Evolutionary conservation across 768 basidiomycete genomes (phyloP).

Genomic region (Hysterangium stoloniferum): DNA sequence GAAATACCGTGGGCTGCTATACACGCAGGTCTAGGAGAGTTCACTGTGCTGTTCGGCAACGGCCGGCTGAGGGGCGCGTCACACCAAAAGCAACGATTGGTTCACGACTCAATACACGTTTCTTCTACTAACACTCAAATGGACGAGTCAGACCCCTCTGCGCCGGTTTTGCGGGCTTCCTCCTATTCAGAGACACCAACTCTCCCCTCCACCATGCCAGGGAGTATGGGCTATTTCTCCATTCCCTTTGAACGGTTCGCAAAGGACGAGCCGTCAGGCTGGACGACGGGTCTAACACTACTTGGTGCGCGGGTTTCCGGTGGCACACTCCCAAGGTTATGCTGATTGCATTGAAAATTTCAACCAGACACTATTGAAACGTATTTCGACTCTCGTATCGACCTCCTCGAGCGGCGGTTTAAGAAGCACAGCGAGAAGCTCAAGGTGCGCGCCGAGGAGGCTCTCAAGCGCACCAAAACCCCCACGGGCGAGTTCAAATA

Average conservation of each 20-base stretch:
- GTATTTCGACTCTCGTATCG: slow-evolving; percentile 86
- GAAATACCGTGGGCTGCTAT: too few species aligned
- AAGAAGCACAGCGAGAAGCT: slow-evolving; percentile 82
- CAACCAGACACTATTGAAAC: slow-evolving; percentile 84
- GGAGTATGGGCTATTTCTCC: slow-evolving; percentile 56
- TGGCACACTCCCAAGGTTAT: not conserved
- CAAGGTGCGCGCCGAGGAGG: slow-evolving; percentile 74
- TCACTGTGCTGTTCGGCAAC: too few species aligned
- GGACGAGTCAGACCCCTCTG: too few species aligned
- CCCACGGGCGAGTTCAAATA: slow-evolving; percentile 44
- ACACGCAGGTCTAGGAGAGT: too few species aligned
- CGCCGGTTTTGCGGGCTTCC: too few species aligned
- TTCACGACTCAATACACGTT: too few species aligned
- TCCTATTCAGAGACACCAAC: too few species aligned
- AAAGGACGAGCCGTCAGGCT: slow-evolving; percentile 67
- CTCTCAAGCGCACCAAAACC: slow-evolving; percentile 50
- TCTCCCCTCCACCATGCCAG: too few species aligned
- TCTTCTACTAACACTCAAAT: too few species aligned
- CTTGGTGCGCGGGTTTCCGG: slow-evolving; percentile 46
- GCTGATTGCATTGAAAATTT: slow-evolving; percentile 10
- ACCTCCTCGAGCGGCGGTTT: slow-evolving; percentile 73
- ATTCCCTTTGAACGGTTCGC: slow-evolving; percentile 65
- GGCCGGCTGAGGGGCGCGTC: too few species aligned
- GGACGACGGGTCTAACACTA: slow-evolving; percentile 77
- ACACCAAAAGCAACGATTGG: too few species aligned